These are phyloP conservation scores for Myrmaecium sp. DNA, from an alignment of 2,329 filamentous ascomycete genomes.

Conservation along the genomic window DNA sequence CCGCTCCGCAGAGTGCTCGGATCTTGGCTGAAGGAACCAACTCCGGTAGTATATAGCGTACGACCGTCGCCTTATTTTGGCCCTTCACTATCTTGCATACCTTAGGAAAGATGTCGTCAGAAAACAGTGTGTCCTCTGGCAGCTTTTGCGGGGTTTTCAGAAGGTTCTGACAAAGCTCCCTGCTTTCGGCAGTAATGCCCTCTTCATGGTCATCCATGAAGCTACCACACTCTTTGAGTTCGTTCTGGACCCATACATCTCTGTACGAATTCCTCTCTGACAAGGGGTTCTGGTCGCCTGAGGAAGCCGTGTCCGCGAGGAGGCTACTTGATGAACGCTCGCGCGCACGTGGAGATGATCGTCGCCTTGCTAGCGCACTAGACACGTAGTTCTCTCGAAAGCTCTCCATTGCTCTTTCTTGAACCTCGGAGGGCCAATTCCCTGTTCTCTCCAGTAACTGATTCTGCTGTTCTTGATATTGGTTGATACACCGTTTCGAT, in stretches of 20 bases:
- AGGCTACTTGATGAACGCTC: conserved; percentile 7
- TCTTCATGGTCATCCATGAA: conserved; percentile 6
- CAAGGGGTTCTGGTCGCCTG: conserved; percentile 5
- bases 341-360: conserved; percentile 6
- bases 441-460: conserved; percentile 6
- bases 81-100: conserved; percentile 16
- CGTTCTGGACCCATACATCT: conserved; percentile 6
- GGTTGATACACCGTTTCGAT: no score
- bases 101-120: conserved; percentile 15
- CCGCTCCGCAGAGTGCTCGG: conserved; percentile 5
- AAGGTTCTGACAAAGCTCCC: conserved; percentile 7
- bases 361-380: conserved; percentile 5
- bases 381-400: conserved; percentile 6
- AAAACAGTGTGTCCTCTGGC: conserved; percentile 8
- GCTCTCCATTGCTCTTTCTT: conserved; percentile 8
- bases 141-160: conserved; percentile 5
- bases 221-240: conserved; percentile 7
- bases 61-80: conserved; percentile 9
- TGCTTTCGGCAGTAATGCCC: conserved; percentile 6
- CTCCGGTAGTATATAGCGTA: conserved; percentile 7
- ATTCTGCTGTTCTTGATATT: conserved; percentile 5
- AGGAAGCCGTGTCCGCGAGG: conserved; percentile 8
- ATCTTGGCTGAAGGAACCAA: conserved; percentile 8
- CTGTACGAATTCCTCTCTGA: conserved; percentile 7
- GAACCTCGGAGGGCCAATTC: conserved; percentile 8